Conservation (phyloP, 139 green algal species). For the Chlorella vulgaris region DNA sequence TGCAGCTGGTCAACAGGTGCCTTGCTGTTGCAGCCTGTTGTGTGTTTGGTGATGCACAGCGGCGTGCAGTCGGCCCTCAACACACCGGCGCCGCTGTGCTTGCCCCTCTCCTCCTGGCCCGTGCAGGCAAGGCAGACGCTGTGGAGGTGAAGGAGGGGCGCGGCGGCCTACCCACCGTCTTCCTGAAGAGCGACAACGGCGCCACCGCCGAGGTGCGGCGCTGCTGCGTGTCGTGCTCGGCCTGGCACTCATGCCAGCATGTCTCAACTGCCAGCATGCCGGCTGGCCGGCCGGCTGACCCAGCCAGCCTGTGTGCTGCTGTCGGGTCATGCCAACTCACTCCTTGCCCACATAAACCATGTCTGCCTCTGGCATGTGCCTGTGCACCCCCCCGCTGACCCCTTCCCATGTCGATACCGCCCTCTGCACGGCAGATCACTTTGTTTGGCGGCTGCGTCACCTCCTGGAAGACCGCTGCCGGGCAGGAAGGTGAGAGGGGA, state of each 20-base stretch:
- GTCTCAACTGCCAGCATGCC: not conserved
- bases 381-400: no score
- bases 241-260: not conserved
- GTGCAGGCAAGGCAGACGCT: slow-evolving; percentile 24
- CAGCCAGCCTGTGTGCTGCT: no score
- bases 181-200: slow-evolving; percentile 71
- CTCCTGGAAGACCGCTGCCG: slow-evolving; percentile 87
- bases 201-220: slow-evolving; percentile 70
- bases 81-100: no score
- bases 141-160: slow-evolving; percentile 41
- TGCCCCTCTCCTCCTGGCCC: no score
- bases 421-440: slow-evolving; percentile 68
- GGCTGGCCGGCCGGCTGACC: not conserved
- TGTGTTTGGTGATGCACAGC: no score
- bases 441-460: slow-evolving; percentile 88
- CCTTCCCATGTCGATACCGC: no score
- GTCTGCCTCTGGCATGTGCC: no score
- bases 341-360: no score
- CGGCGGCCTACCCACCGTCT: slow-evolving; percentile 45
- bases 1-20: no score
- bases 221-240: not conserved
- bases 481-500: slow-evolving; percentile 67
- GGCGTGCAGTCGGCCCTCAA: no score
- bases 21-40: no score
- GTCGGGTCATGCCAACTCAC: no score